A percentile compares a stretch with the other conserved stretches of the same genome.
These are phyloP conservation scores for Tolypocladium tundrense DNA, from an alignment of 2,329 filamentous ascomycete species.

Conservation along the genomic window DNA sequence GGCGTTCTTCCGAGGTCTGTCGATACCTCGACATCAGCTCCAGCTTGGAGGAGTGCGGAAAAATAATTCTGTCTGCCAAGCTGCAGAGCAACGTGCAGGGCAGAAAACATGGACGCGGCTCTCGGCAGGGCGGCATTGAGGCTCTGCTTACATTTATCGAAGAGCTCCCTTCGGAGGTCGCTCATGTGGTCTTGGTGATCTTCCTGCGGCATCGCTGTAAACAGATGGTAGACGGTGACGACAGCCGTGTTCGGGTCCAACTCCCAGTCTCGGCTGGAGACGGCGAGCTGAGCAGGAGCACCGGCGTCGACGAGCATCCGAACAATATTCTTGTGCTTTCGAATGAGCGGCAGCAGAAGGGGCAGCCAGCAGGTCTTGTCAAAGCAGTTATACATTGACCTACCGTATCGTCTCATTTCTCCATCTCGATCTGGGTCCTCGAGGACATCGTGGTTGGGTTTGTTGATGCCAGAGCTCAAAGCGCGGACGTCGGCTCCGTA, in stretches of 20 bases:
- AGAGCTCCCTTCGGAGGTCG: background rate
- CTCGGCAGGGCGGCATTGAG: background rate
- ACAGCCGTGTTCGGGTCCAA: background rate
- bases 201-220: background rate
- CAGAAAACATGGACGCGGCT: background rate
- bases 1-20: background rate
- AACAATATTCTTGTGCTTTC: background rate
- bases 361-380: background rate
- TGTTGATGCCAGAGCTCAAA: background rate
- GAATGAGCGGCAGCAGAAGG: background rate
- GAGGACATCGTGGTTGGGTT: background rate
- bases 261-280: background rate
- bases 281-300: background rate
- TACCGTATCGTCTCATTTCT: background rate
- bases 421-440: background rate
- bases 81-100: background rate
- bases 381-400: background rate
- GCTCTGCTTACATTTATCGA: background rate
- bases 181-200: background rate
- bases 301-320: background rate
- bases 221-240: background rate
- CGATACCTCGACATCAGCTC: background rate
- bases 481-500: background rate
- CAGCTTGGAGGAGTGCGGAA: background rate
- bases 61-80: background rate